phyloP scores from a whole-genome alignment of 2,329 filamentous ascomycete genomes.

The Neofusicoccum laricinum region DNA sequence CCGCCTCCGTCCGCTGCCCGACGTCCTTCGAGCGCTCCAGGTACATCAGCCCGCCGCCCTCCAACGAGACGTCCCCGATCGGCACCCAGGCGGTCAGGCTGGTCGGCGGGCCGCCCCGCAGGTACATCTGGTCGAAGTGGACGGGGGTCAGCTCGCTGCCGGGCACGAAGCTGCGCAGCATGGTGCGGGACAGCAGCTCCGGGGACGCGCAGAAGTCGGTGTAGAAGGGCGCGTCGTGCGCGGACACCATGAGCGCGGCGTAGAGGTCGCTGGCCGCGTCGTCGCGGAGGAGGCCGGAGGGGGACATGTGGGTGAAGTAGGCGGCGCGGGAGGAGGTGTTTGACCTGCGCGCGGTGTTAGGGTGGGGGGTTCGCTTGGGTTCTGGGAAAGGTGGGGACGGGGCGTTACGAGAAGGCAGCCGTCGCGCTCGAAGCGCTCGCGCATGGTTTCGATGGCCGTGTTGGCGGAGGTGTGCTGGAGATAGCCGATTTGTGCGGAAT shows the following conservation, averaged over 20 bases:
- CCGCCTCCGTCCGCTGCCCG: conserved; percentile 9
- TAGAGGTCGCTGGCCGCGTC: conserved; percentile 10
- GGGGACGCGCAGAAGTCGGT: not conserved
- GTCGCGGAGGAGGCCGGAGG: conserved; percentile 4
- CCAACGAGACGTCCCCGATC: conserved; percentile 4
- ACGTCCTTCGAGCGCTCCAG: conserved; percentile 5
- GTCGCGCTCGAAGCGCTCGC: not conserved
- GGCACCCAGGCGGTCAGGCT: conserved; percentile 17
- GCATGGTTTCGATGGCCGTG: not conserved
- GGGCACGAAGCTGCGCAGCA: conserved; percentile 14
- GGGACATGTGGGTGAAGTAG: conserved; percentile 17
- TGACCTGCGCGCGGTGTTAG: not conserved
- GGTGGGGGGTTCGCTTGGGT: not conserved
- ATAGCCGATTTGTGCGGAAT: conserved; percentile 9
- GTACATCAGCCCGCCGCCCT: conserved; percentile 17
- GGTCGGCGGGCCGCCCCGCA: conserved; percentile 13
- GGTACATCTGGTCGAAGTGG: conserved; percentile 18
- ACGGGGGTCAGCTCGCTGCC: conserved; percentile 15
- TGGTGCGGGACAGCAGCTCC: conserved; percentile 14
- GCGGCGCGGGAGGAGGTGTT: conserved; percentile 15
- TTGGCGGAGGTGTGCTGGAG: conserved; percentile 5
- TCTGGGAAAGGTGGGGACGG: too few species aligned
- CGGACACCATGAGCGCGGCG: conserved; percentile 13
- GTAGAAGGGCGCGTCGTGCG: conserved; percentile 16
- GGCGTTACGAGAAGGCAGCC: not conserved